Evolutionary conservation across 352 stramenopile species (phyloP).

Genomic region (Thraustochytrium sp.): DNA sequence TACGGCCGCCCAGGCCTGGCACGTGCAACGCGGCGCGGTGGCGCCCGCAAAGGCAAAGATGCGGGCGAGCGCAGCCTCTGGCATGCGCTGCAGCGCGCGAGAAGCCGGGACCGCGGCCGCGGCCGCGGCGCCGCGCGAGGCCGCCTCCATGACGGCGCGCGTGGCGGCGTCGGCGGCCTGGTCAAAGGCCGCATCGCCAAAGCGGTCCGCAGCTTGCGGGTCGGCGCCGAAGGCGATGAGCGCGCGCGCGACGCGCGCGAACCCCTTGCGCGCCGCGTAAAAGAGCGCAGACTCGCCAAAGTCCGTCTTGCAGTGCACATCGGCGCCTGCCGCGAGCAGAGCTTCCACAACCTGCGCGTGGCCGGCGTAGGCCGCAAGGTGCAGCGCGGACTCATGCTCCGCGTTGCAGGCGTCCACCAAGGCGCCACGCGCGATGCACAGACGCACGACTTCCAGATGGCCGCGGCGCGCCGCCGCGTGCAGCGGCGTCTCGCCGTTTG

Average conservation of each 20-base stretch:
- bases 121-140: neutral
- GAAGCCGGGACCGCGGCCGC: too few species aligned
- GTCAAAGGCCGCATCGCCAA: constrained; percentile 64
- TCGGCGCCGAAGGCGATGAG: constrained; percentile 65
- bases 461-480: neutral
- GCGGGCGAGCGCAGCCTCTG: neutral
- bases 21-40: neutral
- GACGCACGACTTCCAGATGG: neutral
- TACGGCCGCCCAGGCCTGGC: neutral
- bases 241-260: constrained; percentile 61
- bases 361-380: constrained; percentile 64
- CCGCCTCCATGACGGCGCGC: neutral
- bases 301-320: constrained; percentile 57
- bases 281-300: constrained; percentile 64
- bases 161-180: constrained; percentile 60
- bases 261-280: constrained; percentile 64
- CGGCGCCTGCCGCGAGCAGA: constrained; percentile 60
- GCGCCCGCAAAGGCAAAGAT: neutral
- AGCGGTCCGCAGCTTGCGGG: constrained; percentile 57
- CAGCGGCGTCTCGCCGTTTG: neutral
- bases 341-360: constrained; percentile 59
- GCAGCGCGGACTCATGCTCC: constrained; percentile 59
- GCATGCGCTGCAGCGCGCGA: neutral
- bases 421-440: neutral
- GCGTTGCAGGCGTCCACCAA: neutral